Percentiles rank a stretch among this genome's conserved stretches.
Conservation (phyloP, 768 basidiomycete genomes). For the Mycena olivaceomarginata region DNA sequence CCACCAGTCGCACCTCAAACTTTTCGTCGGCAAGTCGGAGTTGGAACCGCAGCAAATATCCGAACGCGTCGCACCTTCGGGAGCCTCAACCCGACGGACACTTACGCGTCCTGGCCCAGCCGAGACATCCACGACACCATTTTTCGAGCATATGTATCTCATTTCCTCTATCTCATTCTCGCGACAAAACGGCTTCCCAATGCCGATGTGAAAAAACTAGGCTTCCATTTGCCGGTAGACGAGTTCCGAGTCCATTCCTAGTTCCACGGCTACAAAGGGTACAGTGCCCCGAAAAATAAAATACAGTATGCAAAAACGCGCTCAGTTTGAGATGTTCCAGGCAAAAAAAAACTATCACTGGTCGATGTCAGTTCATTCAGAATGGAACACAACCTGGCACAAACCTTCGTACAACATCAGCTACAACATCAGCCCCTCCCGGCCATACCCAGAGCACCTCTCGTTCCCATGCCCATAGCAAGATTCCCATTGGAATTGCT, state of each 20-base stretch:
- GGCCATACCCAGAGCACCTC: constrained; percentile 49
- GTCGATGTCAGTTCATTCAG: neutral
- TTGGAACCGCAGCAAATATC: neutral
- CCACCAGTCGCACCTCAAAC: neutral
- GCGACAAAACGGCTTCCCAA: neutral
- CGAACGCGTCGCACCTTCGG: too few species aligned
- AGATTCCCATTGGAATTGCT: constrained; percentile 60
- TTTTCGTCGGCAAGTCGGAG: neutral
- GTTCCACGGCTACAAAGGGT: neutral
- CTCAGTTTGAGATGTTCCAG: neutral
- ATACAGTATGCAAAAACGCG: neutral
- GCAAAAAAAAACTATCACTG: neutral
- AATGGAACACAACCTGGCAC: neutral
- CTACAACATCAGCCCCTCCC: constrained; percentile 40
- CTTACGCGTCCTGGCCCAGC: too few species aligned
- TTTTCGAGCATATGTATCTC: too few species aligned
- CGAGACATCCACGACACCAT: too few species aligned
- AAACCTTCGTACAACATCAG: neutral
- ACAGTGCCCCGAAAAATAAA: neutral
- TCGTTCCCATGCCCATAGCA: constrained; percentile 48
- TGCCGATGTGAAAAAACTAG: constrained; percentile 7
- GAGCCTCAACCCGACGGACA: too few species aligned
- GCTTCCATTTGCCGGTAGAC: neutral
- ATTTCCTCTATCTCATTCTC: neutral
- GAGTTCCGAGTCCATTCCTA: neutral